Conservation (phyloP, 2,329 filamentous ascomycete species). For the Hypocreales sp. region DNA sequence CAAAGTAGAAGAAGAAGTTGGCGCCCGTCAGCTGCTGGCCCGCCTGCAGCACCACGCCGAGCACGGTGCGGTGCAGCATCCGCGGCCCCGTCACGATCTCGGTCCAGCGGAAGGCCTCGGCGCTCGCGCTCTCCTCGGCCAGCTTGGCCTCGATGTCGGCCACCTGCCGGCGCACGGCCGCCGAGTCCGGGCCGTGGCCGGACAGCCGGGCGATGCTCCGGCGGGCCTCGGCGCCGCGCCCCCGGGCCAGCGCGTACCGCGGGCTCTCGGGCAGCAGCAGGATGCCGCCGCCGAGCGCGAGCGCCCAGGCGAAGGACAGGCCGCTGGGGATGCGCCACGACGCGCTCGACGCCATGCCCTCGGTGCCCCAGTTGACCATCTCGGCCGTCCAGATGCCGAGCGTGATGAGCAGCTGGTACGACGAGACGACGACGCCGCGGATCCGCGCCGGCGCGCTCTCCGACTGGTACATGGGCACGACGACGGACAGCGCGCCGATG, state of each 20-base stretch:
- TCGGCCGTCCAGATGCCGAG: slow-evolving; percentile 47
- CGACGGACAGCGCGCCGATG: slow-evolving; percentile 47
- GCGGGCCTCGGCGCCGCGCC: slow-evolving; percentile 31
- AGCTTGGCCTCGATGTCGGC: slow-evolving; percentile 35
- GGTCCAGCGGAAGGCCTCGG: slow-evolving; percentile 30
- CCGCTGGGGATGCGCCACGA: slow-evolving; percentile 50
- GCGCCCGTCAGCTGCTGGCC: slow-evolving; percentile 55
- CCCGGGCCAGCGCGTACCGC: slow-evolving; percentile 31
- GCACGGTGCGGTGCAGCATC: slow-evolving; percentile 47
- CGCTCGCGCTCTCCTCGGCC: slow-evolving; percentile 26
- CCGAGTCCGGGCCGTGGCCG: slow-evolving; percentile 22
- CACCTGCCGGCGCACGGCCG: slow-evolving; percentile 29
- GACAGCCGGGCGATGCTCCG: slow-evolving; percentile 29
- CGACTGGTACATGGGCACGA: slow-evolving; percentile 53
- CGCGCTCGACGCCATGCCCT: slow-evolving; percentile 24
- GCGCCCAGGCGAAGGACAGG: slow-evolving; percentile 38
- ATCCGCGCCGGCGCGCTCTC: slow-evolving; percentile 50
- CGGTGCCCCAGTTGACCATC: slow-evolving; percentile 47
- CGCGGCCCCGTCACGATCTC: slow-evolving; percentile 54
- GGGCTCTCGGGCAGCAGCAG: slow-evolving; percentile 39
- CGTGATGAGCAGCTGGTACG: slow-evolving; percentile 56
- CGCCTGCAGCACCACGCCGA: slow-evolving; percentile 47
- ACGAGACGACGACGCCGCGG: slow-evolving; percentile 45
- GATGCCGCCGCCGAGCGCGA: slow-evolving; percentile 33
- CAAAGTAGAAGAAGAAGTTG: slow-evolving; percentile 55